Percentiles rank a stretch among this genome's conserved stretches.
These are phyloP conservation scores for Alternaria brassicae DNA, from an alignment of 2,329 filamentous ascomycete species.

Conservation along the genomic window DNA sequence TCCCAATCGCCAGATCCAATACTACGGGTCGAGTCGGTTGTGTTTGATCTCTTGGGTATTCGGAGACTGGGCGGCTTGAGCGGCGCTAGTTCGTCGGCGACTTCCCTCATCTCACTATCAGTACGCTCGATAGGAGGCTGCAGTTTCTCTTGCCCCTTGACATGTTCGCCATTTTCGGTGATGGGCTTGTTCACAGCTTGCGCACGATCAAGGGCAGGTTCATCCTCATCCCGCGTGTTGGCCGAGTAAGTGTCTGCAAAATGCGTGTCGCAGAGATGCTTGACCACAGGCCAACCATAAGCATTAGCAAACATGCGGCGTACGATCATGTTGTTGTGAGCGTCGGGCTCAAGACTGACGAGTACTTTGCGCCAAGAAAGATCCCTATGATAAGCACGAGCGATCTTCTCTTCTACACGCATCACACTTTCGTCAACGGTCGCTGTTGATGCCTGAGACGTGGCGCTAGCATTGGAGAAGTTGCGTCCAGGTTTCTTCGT, in stretches of 20 bases:
- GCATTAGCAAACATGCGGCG: conserved; percentile 96
- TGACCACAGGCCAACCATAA: conserved; percentile 95
- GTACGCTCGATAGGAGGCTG: conserved; percentile 51
- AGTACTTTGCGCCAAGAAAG: conserved; percentile 96
- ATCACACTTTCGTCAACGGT: conserved; percentile 66
- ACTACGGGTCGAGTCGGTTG: conserved; percentile 39
- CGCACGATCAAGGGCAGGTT: conserved; percentile 72
- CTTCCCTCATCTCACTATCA: conserved; percentile 59
- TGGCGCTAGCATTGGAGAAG: conserved; percentile 47
- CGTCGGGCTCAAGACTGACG: conserved; percentile 92
- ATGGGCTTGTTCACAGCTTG: conserved; percentile 65
- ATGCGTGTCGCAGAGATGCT: conserved; percentile 93
- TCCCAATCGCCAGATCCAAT: conserved; percentile 58
- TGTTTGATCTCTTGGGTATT: conserved; percentile 32
- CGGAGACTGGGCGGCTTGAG: conserved; percentile 36
- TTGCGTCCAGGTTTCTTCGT: conserved; percentile 50
- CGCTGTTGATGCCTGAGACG: conserved; percentile 34
- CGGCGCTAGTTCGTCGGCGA: conserved; percentile 50
- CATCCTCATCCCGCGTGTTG: conserved; percentile 70
- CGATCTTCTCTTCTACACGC: conserved; percentile 97
- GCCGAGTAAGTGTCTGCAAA: conserved; percentile 79
- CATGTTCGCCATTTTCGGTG: conserved; percentile 71
- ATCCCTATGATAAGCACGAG: conserved; percentile 89
- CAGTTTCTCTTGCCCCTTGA: conserved; percentile 54
- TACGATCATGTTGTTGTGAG: conserved; percentile 98